Base-by-base conservation (phyloP, 2,329 filamentous ascomycete genomes). In the Fusarium lyarnte region DNA sequence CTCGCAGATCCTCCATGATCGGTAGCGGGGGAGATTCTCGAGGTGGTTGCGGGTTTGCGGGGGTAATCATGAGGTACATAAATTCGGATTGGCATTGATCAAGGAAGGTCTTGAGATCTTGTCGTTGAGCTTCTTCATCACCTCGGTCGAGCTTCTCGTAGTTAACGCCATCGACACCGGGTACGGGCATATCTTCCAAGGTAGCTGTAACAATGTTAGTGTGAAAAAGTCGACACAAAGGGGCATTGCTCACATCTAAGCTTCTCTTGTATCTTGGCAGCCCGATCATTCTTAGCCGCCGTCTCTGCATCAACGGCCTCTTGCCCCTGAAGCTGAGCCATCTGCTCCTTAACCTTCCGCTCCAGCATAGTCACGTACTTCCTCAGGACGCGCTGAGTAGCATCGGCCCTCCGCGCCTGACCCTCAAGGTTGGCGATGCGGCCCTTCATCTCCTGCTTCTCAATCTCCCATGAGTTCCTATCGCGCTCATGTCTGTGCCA, bases 401-500 rank as follows among this genome's bases (percentile, higher is more conserved):
- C 92, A 82, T 97, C 96, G 55, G 93, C 92, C 74, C 95, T 94
- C 73, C 95, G 89, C 36, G 92, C 90, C 75, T 97, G 94, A 60
- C 96, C 96, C 83, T 99, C 96, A 73, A 98, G 89, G 78, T 93
- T 93, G 57, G 95, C 95, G 84, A 99, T 98, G 79, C 97, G 92
- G 75, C 94, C 94, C 86, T 97, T 97, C 96, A 99, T 98, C 85
- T 99, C 96, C 78, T 97, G 96, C 80, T 94, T 92, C 84, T 99
- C 96, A 81, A 99, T 99, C 83, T 99, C 96, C 96, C 96, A 99
- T 41, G 94, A 92, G 84, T 99, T 99, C 78, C 96, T 91, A 80
- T 98, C 96, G 83, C 96, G 93, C 84, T 99, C 96, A 82, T 99
- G 95, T 76, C 94, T 92, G 84, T 99, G 96, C 96, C 96, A 99